A percentile compares a stretch with the other conserved stretches of the same genome.
Conservation (phyloP, 495 filamentous ascomycete genomes). For the Xylaria grammica region DNA sequence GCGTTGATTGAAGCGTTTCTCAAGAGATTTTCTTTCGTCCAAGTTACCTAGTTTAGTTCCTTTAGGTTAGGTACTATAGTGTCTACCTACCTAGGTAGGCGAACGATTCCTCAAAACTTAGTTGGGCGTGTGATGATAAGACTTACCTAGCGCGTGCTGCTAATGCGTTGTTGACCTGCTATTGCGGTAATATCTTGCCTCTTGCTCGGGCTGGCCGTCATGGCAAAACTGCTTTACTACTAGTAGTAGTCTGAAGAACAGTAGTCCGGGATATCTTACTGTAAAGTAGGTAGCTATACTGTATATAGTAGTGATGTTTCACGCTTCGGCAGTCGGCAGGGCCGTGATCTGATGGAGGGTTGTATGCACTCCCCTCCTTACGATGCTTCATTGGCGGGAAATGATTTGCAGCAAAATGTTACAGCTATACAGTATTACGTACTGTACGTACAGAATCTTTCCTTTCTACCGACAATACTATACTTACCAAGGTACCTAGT, state of each 20-base stretch:
- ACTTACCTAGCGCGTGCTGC: background rate
- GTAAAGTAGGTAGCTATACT: too few relatives aligned
- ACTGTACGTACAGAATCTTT: background rate
- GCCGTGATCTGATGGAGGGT: background rate
- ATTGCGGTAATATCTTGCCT: background rate
- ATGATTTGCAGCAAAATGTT: background rate
- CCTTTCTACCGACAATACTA: too few relatives aligned
- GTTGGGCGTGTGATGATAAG: too few relatives aligned
- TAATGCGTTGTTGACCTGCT: background rate
- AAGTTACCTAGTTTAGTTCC: background rate
- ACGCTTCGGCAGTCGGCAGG: slow-evolving; percentile 17
- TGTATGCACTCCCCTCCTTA: background rate
- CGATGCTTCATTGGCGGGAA: background rate
- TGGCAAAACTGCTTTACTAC: too few relatives aligned
- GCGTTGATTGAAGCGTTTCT: too few relatives aligned
- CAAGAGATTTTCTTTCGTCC: background rate
- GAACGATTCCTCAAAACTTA: too few relatives aligned
- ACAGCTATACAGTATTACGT: background rate
- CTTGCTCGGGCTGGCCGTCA: too few relatives aligned
- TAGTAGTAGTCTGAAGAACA: too few relatives aligned
- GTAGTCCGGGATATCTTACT: too few relatives aligned
- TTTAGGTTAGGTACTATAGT: background rate
- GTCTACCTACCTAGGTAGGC: too few relatives aligned
- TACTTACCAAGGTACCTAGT: too few relatives aligned
- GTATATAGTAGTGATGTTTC: too few relatives aligned